Evolutionary conservation across 2,329 filamentous ascomycete genomes (phyloP).

Genomic region (Cladophialophora immunda): DNA sequence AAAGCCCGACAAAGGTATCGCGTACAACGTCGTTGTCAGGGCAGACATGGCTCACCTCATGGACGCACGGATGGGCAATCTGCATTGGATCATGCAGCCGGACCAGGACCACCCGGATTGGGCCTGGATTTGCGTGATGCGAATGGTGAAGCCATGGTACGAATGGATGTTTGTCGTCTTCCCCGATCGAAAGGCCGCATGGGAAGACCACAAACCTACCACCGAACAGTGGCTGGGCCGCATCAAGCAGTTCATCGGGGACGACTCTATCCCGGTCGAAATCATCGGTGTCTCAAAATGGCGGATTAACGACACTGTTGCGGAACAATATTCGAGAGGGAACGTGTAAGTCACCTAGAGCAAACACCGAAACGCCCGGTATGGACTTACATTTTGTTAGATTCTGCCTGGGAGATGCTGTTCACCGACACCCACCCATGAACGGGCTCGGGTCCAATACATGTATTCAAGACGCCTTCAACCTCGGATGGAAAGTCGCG

Average conservation of each 20-base stretch:
- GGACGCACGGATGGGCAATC: constrained; percentile 61
- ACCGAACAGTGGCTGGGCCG: constrained; percentile 57
- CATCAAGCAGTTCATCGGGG: constrained; percentile 63
- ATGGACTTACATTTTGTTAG: not conserved
- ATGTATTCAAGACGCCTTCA: constrained; percentile 49
- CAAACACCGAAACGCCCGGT: not conserved
- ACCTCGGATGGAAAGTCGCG: constrained; percentile 50
- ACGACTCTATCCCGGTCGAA: constrained; percentile 60
- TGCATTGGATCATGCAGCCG: constrained; percentile 68
- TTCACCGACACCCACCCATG: constrained; percentile 48
- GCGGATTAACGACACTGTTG: constrained; percentile 69
- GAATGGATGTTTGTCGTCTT: constrained; percentile 69
- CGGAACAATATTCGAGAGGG: constrained; percentile 63
- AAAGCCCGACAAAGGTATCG: constrained; percentile 57
- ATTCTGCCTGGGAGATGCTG: constrained; percentile 50
- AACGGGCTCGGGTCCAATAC: constrained; percentile 50
- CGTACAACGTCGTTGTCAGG: constrained; percentile 60
- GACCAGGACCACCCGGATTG: constrained; percentile 61
- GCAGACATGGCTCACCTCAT: constrained; percentile 62
- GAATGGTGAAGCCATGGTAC: constrained; percentile 71
- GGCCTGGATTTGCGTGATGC: constrained; percentile 58
- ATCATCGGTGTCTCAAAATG: constrained; percentile 64
- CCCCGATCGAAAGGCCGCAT: constrained; percentile 47
- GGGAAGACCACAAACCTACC: constrained; percentile 48
- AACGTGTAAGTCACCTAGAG: constrained; percentile 45